phyloP scores from a whole-genome alignment of 768 basidiomycete species.

The Hypsizygus marmoreus region DNA sequence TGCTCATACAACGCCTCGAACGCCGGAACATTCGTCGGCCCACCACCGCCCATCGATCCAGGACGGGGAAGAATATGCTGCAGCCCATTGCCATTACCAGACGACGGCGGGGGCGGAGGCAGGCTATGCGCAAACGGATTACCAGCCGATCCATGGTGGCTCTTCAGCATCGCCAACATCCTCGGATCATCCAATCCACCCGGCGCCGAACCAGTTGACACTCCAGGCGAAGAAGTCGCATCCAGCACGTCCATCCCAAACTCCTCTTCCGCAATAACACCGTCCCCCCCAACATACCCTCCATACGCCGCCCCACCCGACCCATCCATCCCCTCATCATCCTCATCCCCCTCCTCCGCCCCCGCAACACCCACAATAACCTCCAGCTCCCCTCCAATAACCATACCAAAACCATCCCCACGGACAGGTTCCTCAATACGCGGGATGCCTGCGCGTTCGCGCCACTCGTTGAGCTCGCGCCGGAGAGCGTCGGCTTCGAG shows the following conservation, averaged over 20 bases:
- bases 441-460: conserved; percentile 71
- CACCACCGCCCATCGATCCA: conserved; percentile 4
- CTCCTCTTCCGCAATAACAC: conserved; percentile 18
- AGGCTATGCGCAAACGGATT: conserved; percentile 19
- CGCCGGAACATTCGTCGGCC: conserved; percentile 22
- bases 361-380: conserved; percentile 51
- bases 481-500: conserved; percentile 85
- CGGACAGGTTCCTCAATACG: conserved; percentile 73
- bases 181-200: conserved; percentile 34
- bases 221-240: neutral
- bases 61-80: conserved; percentile 19
- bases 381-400: conserved; percentile 72
- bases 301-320: conserved; percentile 28
- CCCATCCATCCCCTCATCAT: conserved; percentile 35
- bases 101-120: conserved; percentile 5
- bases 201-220: conserved; percentile 21
- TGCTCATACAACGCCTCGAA: conserved; percentile 23
- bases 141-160: no score
- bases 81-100: conserved; percentile 9
- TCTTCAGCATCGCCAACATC: conserved; percentile 22
- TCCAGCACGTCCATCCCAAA: conserved; percentile 20
- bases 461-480: conserved; percentile 93
- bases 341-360: conserved; percentile 59
- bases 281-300: conserved; percentile 21
- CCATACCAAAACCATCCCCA: conserved; percentile 71